Evolutionary conservation across 2,329 filamentous ascomycete species (phyloP), one percentile per base, ranked within the genome.

Genomic region (Exophiala bonariae): DNA sequence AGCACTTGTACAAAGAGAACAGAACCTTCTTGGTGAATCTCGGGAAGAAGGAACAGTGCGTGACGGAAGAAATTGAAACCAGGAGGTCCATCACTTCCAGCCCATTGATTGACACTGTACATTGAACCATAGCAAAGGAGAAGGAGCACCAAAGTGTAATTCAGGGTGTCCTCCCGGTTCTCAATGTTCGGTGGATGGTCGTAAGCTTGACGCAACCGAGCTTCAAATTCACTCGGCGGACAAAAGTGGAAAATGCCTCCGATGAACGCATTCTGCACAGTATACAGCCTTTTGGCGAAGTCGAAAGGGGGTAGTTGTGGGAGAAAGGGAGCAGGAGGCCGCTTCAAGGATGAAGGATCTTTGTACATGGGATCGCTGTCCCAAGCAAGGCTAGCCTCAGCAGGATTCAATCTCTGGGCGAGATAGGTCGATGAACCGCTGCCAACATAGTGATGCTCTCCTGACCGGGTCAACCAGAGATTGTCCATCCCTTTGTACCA

Each of bases 41-140:
- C 77, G 1, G 78, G 78, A 16, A 81, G 64, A 3, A 79, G 70
- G 19, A 72, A 69, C 19, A 80, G 53, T 0, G 77, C 75, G 42
- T 74, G 68, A 16, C 72, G 71, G 58, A 81, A 81, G 51, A 77
- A 81, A 11, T 72, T 70, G 56, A 80, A 80, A 0, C 78, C 78
- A 0, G 78, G 78, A 0, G 78, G 78, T 0, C 77, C 75, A 32
- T 75, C 71, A 55, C 69, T 71, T 36, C 71, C 71, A 1, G 74
- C 72, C 73, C 74, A 78, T 43, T 79, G 75, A 52, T 81, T 81
- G 38, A 81, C 69, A 3, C 76, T 79, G 57, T 81, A 81, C 54
- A 80, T 69, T 51, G 79, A 72, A 0, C 78, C 78, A 54, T 78
- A 79, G 0, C 78, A 76, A 8, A 81, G 64, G 4, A 80, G 72